Base-by-base conservation (phyloP, 1,284 basidiomycete species). In the Ustilago vetiveriae region DNA sequence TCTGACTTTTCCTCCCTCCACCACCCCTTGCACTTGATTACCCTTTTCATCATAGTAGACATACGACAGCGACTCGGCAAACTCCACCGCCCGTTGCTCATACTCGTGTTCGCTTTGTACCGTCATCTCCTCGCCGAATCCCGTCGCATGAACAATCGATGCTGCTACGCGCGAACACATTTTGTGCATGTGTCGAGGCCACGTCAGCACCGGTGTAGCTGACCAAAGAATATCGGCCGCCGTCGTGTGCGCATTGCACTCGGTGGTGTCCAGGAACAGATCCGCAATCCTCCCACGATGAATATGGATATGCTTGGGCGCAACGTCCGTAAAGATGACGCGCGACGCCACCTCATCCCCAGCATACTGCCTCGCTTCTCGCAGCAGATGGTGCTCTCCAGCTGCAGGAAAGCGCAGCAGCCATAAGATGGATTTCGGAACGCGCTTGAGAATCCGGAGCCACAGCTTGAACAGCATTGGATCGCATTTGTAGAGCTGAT, bases 211-310 rank as follows among this genome's bases (percentile, higher is more conserved):
- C 23, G 88, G 88, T 2, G 88, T 88, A 8, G 86, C 87, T 2
- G 85, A 84, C 88, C 88, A 88, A 24, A 88, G 79, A 30, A 88
- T 85, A 69, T 88, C 88, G 14, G 86, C 85, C 7, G 87, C 86
- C 13, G 87, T 86, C 9, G 88, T 88, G 64, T 88, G 88, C 5
- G 88, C 88, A 59, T 87, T 88, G 77, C 88, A 88, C 85, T 88
- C 88, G 9, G 84, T 84, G 2, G 88, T 88, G 72, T 88, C 87
- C n/a, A 88, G 82, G 68, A 88, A 87, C 14, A 88, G 82, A 69
- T 88, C 87, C 3, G 86, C 86, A 13, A 87, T 85, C 22, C 87
- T 80, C 4, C 85, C 85, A 24, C 88, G 85, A 47, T 84, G 79
- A 51, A 88, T 85, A 68, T 88, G 87, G 8, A 84, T 80, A 43